Conservation (phyloP, 805 yeast genomes). For the Metschnikowia continentalis region DNA sequence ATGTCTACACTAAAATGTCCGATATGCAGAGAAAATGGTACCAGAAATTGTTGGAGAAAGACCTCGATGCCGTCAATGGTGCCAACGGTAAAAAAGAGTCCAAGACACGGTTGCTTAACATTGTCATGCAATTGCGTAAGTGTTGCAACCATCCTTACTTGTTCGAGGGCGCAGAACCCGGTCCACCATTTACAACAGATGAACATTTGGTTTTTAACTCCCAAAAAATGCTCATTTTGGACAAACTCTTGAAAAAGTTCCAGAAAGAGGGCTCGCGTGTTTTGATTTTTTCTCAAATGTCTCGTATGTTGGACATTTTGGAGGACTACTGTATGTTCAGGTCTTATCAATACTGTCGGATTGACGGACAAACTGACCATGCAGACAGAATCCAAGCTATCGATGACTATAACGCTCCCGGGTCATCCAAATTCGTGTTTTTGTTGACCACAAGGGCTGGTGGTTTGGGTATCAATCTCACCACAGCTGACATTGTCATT, state of each 20-base stretch:
- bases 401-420: slow-evolving; percentile 77
- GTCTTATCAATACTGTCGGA: slow-evolving; percentile 67
- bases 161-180: slow-evolving; percentile 87
- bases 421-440: slow-evolving; percentile 66
- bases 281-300: slow-evolving; percentile 78
- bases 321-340: slow-evolving; percentile 77
- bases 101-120: slow-evolving; percentile 70
- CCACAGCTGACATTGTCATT: slow-evolving; percentile 75
- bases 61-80: slow-evolving; percentile 83
- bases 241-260: slow-evolving; percentile 57
- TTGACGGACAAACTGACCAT: slow-evolving; percentile 82
- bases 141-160: slow-evolving; percentile 84
- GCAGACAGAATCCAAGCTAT: slow-evolving; percentile 70
- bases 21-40: slow-evolving; percentile 81
- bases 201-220: slow-evolving; percentile 75
- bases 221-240: slow-evolving; percentile 68
- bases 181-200: slow-evolving; percentile 83
- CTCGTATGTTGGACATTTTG: slow-evolving; percentile 72
- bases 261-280: slow-evolving; percentile 72
- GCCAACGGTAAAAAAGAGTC: slow-evolving; percentile 70
- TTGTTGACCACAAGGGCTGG: slow-evolving; percentile 83
- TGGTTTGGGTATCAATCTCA: slow-evolving; percentile 81
- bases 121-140: slow-evolving; percentile 80
- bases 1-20: slow-evolving; percentile 69
- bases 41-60: slow-evolving; percentile 70